Percentiles rank a stretch among this genome's conserved stretches.
These are phyloP conservation scores for Trametes maxima DNA, from an alignment of 768 basidiomycete species.

Conservation along the genomic window DNA sequence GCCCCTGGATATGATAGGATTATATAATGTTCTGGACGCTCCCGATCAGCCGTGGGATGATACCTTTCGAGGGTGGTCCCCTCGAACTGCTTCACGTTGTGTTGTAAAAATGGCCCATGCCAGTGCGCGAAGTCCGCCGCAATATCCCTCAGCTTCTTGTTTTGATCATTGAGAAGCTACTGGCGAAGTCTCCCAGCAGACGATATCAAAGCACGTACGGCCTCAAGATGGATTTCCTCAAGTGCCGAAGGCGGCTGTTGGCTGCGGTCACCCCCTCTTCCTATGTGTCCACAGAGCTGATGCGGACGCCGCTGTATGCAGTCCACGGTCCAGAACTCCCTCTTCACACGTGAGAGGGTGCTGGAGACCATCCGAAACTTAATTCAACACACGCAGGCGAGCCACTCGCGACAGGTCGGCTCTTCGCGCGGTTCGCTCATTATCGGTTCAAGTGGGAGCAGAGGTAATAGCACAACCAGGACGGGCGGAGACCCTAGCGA, in stretches of 20 bases:
- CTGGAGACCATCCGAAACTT: slow-evolving; percentile 68
- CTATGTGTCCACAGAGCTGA: slow-evolving; percentile 65
- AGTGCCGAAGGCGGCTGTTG: slow-evolving; percentile 66
- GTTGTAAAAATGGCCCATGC: slow-evolving; percentile 72
- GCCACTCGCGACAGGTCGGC: slow-evolving; percentile 58
- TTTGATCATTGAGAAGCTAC: slow-evolving; percentile 70
- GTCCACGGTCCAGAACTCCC: slow-evolving; percentile 66
- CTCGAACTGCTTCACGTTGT: slow-evolving; percentile 70
- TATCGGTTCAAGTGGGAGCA: slow-evolving; percentile 39
- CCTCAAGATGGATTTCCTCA: slow-evolving; percentile 64
- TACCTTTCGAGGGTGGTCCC: slow-evolving; percentile 43
- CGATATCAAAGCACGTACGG: slow-evolving; percentile 76
- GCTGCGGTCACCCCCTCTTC: slow-evolving; percentile 58
- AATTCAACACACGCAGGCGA: slow-evolving; percentile 52
- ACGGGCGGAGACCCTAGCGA: slow-evolving; percentile 33
- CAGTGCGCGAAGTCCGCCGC: slow-evolving; percentile 71
- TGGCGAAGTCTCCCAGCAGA: slow-evolving; percentile 64
- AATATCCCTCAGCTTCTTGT: slow-evolving; percentile 75
- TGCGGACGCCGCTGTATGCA: slow-evolving; percentile 72
- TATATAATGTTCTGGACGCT: slow-evolving; percentile 77
- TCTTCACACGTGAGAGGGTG: slow-evolving; percentile 76
- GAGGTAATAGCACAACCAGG: slow-evolving; percentile 10
- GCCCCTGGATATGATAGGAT: too few relatives aligned
- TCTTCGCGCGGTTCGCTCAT: slow-evolving; percentile 44
- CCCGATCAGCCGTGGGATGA: slow-evolving; percentile 59